Percentiles rank a stretch among this genome's conserved stretches.
Evolutionary conservation across 2,329 filamentous ascomycete species (phyloP).

Genomic region (Colletotrichum siamense): DNA sequence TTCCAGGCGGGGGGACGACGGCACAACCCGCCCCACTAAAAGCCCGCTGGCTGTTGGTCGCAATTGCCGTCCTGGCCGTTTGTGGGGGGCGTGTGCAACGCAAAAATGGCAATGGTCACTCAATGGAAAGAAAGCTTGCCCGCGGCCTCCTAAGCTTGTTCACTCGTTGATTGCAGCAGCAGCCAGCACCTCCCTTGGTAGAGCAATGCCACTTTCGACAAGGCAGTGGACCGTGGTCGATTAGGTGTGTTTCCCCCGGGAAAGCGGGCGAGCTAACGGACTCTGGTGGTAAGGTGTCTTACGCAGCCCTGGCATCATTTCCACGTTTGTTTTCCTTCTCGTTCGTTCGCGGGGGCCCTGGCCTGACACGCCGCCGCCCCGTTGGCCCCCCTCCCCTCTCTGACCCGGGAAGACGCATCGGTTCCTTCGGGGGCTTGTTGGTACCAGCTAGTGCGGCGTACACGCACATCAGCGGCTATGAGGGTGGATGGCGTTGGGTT

Average conservation of each 20-base stretch:
- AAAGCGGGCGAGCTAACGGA: neutral
- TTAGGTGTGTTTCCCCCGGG: neutral
- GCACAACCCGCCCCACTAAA: neutral
- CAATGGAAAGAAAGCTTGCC: neutral
- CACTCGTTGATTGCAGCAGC: neutral
- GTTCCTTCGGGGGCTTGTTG: neutral
- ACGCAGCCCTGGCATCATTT: neutral
- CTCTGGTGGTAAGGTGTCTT: neutral
- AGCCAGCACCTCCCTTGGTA: neutral
- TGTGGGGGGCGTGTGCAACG: neutral
- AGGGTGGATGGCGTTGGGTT: neutral
- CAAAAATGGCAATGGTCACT: neutral
- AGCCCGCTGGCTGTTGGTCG: neutral
- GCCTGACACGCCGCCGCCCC: neutral
- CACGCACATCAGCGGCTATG: neutral
- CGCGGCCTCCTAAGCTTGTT: neutral
- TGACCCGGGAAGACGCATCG: constrained; percentile 1
- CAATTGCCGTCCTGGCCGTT: neutral
- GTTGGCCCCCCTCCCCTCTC: neutral
- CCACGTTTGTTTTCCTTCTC: neutral
- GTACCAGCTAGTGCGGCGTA: neutral
- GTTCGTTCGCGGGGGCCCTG: neutral
- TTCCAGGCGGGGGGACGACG: neutral
- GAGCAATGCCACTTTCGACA: neutral
- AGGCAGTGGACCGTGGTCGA: neutral